Base-by-base conservation (phyloP, 371 early-diverging fungal species). In the Thermomucor indicae-seudaticae region DNA sequence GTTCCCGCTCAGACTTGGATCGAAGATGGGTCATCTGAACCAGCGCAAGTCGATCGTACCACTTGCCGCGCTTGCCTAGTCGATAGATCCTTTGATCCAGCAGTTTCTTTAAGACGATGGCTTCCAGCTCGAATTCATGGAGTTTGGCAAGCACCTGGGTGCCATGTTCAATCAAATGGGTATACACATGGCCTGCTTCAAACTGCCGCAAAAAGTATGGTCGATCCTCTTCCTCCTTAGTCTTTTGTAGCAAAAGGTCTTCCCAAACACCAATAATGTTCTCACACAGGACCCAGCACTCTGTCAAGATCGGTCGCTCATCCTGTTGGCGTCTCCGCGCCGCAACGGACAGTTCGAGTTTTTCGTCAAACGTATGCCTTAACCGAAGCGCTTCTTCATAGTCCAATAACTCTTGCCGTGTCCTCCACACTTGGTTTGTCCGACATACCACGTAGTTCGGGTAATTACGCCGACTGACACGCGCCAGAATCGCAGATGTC, bases 31-130 rank as follows among this genome's bases (percentile, higher is more conserved):
- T 72, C 41, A 70, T 67, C 43, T 85, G 76, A 6, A 88, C 60
- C 11, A 88, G 60, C 0, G 84, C 80, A 3, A 88, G 62, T 14
- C 88, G 73, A 17, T 83, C 78, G 46, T 88, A 88, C 90, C 90
- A 90, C 16, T 65, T 62, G 4, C 90, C 90, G 22, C 88, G 70
- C 42, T 71, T 73, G 8, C 75, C 78, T 3, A 79, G 47, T 4
- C 78, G 70, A 43, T 81, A 90, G 2, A 75, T 48, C 0, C 50
- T 51, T 48, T 90, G 90, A 16, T 73, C 65, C 0, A 90, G 58
- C 23, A 90, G 55, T 44, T 78, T 76, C 37, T 72, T 64, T 4
- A 88, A 53, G 0, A 90, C 57, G 5, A 69, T 41, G 0, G 71
- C 72, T 28, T 86, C 90, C 22, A 78, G 65, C 4, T 65, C 61